Evolutionary conservation across 2,329 filamentous ascomycete species (phyloP), one percentile per base, ranked within the genome.

Genomic region (Pseudopyricularia cyperi): DNA sequence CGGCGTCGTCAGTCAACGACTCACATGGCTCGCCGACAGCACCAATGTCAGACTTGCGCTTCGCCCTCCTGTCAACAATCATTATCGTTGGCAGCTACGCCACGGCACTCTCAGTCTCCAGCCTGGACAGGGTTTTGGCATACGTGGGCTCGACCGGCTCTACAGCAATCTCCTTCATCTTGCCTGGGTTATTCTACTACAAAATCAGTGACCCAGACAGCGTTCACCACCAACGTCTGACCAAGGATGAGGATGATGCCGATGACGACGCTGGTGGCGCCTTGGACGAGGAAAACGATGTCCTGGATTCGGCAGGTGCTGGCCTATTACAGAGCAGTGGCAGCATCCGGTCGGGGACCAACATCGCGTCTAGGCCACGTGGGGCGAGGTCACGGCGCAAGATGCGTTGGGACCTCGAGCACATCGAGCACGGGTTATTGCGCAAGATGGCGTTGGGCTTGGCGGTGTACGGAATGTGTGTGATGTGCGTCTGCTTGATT

Each of bases 121-220:
- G 85, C 12, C 76, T 98, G 3, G 90, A 95, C 63, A 85, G 87
- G 47, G 90, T 98, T 1, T 76, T 98, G 0, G 91, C 93, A 0
- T 98, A 96, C 59, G 93, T 98, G 11, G 93, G 93, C 35, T 89
- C 85, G 60, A 98, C 93, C 0, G 93, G 93, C 51, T 91, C 85
- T 50, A 98, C 93, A 0, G 89, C 88, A 55, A 98, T 98, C 61
- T 95, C 88, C 55, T 98, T 98, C 65, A 97, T 98, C 57, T 76
- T 98, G 0, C 93, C 93, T 0, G 93, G 93, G 0, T 70, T 98
- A 4, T 98, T 98, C 67, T 98, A 97, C 68, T 98, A 97, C 71
- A 97, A 97, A 68, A 97, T 98, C 55, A 94, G 89, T 12, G 82
- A 88, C 24, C 93, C 93, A 0, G 85, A 95, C 52, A 91, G 87